A percentile compares a stretch with the other conserved stretches of the same genome.
Conservation (phyloP, 139 green algal genomes). For the Chlamydomonas sphaeroides region DNA sequence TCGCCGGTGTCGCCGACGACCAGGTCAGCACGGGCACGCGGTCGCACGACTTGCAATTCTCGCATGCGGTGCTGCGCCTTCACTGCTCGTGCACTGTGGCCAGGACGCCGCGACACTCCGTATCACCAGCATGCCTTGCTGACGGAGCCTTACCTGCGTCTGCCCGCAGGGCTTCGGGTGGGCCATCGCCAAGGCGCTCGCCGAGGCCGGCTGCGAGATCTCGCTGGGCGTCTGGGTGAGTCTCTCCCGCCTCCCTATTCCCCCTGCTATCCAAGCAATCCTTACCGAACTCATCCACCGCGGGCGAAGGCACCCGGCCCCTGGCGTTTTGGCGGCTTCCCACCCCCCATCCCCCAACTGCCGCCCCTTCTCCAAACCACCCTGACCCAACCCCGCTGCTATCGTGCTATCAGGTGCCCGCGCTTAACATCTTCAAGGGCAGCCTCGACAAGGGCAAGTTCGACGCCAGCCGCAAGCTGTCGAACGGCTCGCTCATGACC, state of each 20-base stretch:
- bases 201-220: constrained; percentile 95
- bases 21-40: constrained; percentile 65
- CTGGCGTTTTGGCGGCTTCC: too few relatives aligned
- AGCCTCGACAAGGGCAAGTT: constrained; percentile 93
- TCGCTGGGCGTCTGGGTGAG: constrained; percentile 97
- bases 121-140: too few relatives aligned
- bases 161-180: constrained; percentile 89
- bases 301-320: too few relatives aligned
- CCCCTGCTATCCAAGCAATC: too few relatives aligned
- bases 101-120: too few relatives aligned
- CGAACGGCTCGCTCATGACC: constrained; percentile 92
- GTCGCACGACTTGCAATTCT: not conserved
- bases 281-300: too few relatives aligned
- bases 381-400: too few relatives aligned
- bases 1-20: constrained; percentile 98
- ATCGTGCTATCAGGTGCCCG: too few relatives aligned
- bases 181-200: constrained; percentile 95
- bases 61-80: not conserved
- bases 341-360: too few relatives aligned
- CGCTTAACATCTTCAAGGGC: constrained; percentile 97
- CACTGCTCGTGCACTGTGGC: too few relatives aligned
- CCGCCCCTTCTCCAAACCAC: too few relatives aligned
- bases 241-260: not conserved
- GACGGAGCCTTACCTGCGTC: too few relatives aligned
- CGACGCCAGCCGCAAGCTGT: constrained; percentile 91